Evolutionary conservation across 768 basidiomycete genomes (phyloP), one percentile per base, ranked within the genome.

Genomic region (Suillus ampliporus): DNA sequence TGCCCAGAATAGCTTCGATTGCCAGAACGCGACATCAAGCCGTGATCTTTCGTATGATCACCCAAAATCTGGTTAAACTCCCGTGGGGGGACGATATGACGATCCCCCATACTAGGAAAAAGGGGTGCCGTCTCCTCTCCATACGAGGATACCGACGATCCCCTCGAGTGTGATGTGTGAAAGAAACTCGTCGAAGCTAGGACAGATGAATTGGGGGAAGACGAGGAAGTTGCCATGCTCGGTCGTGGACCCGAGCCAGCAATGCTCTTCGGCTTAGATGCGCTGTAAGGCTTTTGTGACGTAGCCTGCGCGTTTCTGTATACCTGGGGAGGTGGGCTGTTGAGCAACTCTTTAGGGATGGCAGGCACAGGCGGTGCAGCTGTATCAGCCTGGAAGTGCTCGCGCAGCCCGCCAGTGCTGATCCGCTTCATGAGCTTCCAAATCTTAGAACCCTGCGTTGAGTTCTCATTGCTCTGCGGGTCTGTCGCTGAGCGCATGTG

Each of bases 341-440:
- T 61, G 21, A 73, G 57, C 15, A 78, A 66, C 23, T 82, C 78
- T 64, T 82, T 80, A 2, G 88, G 88, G 3, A 90, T 76, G 9
- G 83, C 79, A 43, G 89, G 89, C 0, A 89, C 85, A 19, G 89
- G 89, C 0, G 87, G 88, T 13, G 82, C 79, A 1, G 64, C 61
- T 13, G 69, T 66, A 31, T 67, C 52, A 14, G 61, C 58, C 34
- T 60, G 62, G 43, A 64, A 70, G 67, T 81, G 85, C 19, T 90
- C 89, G 61, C 86, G 82, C 47, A 90, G 72, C 10, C 81, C 86
- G 9, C 87, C 86, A 0, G 85, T 82, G 63, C 88, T 90, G 63
- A 92, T 84, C 44, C 87, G 81, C 72, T 89, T 90, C 80, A 91
- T 81, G 57, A 92, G 70, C 72, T 82, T 88, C 88, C 88, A 90